Conservation (phyloP, 768 basidiomycete species). For the Filobasidium floriforme region DNA sequence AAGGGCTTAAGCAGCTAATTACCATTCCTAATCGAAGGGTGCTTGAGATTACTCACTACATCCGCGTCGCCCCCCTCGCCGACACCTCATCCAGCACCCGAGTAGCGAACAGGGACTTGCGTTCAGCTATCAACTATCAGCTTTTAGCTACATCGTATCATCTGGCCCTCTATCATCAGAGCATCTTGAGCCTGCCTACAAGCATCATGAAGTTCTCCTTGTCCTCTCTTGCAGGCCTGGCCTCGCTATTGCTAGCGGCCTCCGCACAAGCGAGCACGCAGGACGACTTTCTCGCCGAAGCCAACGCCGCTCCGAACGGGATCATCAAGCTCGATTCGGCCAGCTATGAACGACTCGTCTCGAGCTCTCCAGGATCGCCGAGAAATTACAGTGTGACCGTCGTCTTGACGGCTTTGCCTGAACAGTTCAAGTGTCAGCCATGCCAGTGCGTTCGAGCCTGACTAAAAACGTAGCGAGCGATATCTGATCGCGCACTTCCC, state of each 20-base stretch:
- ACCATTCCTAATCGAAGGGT: too few relatives aligned
- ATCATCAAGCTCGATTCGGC: conserved; percentile 70
- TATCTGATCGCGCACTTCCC: neutral
- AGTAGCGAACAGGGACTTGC: too few relatives aligned
- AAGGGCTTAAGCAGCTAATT: too few relatives aligned
- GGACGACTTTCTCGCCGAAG: conserved; percentile 61
- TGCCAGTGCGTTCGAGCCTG: conserved; percentile 63
- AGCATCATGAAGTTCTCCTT: conserved; percentile 1
- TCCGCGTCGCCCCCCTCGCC: too few relatives aligned
- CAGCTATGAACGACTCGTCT: conserved; percentile 66
- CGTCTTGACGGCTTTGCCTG: conserved; percentile 78
- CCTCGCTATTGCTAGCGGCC: conserved; percentile 10
- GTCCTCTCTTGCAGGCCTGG: conserved; percentile 14
- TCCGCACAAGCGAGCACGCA: conserved; percentile 28
- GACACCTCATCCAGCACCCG: too few relatives aligned
- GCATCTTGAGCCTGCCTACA: neutral
- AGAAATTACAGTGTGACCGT: conserved; percentile 83
- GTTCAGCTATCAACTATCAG: too few relatives aligned
- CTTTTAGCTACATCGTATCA: too few relatives aligned
- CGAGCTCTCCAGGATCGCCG: conserved; percentile 30
- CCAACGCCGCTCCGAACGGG: conserved; percentile 61
- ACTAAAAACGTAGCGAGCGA: too few relatives aligned
- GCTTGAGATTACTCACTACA: too few relatives aligned
- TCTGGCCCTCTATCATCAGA: too few relatives aligned
- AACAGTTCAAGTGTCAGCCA: conserved; percentile 74